These are phyloP conservation scores for Larix sibirica DNA, from an alignment of 83 land plant genomes.

Conservation along the genomic window DNA sequence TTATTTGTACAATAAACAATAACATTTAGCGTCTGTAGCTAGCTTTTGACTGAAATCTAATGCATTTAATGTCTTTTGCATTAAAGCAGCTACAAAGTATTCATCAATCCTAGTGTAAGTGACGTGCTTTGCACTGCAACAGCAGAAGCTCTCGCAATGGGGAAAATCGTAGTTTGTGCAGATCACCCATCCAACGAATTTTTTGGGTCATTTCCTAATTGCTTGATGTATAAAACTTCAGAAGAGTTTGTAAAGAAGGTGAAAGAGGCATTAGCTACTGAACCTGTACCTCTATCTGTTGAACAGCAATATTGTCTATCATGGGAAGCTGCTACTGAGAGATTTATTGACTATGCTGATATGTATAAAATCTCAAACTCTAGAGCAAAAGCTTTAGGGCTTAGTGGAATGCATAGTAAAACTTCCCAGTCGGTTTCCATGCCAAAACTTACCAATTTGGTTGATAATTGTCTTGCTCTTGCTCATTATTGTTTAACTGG, in stretches of 20 bases:
- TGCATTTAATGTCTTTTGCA: conserved; percentile 6
- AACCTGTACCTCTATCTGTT: conserved; percentile 89
- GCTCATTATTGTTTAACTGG: conserved; percentile 88
- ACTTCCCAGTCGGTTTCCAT: conserved; percentile 54
- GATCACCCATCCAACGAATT: conserved; percentile 98
- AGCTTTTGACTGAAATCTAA: not conserved
- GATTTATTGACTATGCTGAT: conserved; percentile 85
- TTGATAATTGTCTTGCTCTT: conserved; percentile 85
- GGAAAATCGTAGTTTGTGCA: conserved; percentile 95
- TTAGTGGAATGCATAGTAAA: conserved; percentile 18
- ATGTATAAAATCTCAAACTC: conserved; percentile 57
- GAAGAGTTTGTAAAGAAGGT: conserved; percentile 93
- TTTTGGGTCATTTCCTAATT: conserved; percentile 94
- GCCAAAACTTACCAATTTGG: conserved; percentile 61
- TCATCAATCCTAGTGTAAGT: conserved; percentile 95
- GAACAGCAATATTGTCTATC: conserved; percentile 82
- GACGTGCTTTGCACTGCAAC: conserved; percentile 99
- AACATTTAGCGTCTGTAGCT: not conserved
- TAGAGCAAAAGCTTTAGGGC: not conserved
- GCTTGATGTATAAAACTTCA: conserved; percentile 83
- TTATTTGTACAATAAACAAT: not conserved
- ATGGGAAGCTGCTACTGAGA: conserved; percentile 98
- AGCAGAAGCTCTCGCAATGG: conserved; percentile 99
- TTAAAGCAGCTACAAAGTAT: conserved; percentile 87
- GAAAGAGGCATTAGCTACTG: conserved; percentile 77